Percentiles rank a stretch among this genome's conserved stretches.
phyloP scores from a whole-genome alignment of 2,329 filamentous ascomycete genomes.

The Fusarium sp. region DNA sequence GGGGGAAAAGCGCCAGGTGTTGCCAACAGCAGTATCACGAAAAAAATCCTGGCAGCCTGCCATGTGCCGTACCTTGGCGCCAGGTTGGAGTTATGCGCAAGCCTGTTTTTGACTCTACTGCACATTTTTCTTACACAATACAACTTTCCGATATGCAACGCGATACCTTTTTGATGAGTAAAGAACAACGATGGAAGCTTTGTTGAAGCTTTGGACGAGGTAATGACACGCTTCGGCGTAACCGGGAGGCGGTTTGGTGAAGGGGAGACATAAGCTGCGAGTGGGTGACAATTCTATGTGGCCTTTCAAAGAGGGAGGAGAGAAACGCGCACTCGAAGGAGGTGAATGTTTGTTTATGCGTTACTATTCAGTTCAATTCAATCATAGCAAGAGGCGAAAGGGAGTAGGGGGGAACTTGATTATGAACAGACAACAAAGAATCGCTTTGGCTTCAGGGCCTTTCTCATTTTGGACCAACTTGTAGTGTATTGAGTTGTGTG shows the following conservation, averaged over 20 bases:
- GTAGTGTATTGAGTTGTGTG: neutral
- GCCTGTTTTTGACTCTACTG: constrained; percentile 49
- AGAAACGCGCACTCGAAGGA: constrained; percentile 35
- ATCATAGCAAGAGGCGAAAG: constrained; percentile 55
- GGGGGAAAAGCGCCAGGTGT: constrained; percentile 33
- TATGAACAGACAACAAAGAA: constrained; percentile 46
- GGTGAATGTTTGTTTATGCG: constrained; percentile 44
- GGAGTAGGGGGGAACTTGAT: constrained; percentile 52
- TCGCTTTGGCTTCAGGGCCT: constrained; percentile 21
- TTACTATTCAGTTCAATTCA: constrained; percentile 48
- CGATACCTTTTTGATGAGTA: constrained; percentile 49
- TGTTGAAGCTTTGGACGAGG: constrained; percentile 36
- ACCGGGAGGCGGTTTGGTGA: constrained; percentile 37
- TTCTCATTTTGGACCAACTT: neutral
- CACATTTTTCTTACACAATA: constrained; percentile 52
- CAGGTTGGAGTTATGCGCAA: constrained; percentile 22
- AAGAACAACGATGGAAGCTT: constrained; percentile 44
- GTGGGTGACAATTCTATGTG: constrained; percentile 17
- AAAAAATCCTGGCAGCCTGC: constrained; percentile 32
- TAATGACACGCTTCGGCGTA: constrained; percentile 42
- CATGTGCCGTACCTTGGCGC: constrained; percentile 34
- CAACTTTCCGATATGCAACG: constrained; percentile 48
- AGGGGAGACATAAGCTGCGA: constrained; percentile 33
- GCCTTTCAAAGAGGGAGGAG: constrained; percentile 9
- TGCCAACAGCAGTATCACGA: constrained; percentile 38